Conservation (phyloP, 768 basidiomycete species). For the Mycena alexandri region DNA sequence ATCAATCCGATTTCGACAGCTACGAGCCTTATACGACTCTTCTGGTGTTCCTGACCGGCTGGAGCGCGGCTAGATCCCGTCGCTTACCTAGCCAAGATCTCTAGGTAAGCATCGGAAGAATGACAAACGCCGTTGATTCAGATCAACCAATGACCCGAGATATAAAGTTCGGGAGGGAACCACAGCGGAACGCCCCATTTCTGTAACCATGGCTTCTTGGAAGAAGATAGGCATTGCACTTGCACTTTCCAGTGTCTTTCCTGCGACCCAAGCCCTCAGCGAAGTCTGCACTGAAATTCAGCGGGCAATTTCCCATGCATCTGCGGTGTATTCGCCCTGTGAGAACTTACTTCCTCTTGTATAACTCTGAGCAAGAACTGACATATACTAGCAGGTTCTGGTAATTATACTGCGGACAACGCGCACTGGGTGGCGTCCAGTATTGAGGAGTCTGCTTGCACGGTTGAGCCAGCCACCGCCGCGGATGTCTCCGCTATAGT, state of each 20-base stretch:
- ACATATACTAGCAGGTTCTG: conserved; percentile 31
- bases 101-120: too few species aligned
- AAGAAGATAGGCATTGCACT: neutral
- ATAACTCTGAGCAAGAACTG: neutral
- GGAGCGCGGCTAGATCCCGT: too few species aligned
- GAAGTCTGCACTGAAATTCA: conserved; percentile 53
- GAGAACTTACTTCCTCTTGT: neutral
- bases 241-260: neutral
- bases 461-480: conserved; percentile 63
- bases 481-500: conserved; percentile 66
- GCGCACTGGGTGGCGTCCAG: conserved; percentile 67
- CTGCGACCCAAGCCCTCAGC: neutral
- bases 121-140: too few species aligned
- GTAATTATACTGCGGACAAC: conserved; percentile 57
- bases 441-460: conserved; percentile 53
- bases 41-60: too few species aligned
- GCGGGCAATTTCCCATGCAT: conserved; percentile 54
- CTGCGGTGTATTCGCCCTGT: conserved; percentile 62
- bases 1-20: too few species aligned
- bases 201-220: neutral
- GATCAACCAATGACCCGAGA: too few species aligned
- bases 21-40: too few species aligned
- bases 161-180: too few species aligned
- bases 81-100: too few species aligned
- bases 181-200: too few species aligned